Evolutionary conservation across 2,329 filamentous ascomycete genomes (phyloP).

Genomic region (Juglanconis sp.): DNA sequence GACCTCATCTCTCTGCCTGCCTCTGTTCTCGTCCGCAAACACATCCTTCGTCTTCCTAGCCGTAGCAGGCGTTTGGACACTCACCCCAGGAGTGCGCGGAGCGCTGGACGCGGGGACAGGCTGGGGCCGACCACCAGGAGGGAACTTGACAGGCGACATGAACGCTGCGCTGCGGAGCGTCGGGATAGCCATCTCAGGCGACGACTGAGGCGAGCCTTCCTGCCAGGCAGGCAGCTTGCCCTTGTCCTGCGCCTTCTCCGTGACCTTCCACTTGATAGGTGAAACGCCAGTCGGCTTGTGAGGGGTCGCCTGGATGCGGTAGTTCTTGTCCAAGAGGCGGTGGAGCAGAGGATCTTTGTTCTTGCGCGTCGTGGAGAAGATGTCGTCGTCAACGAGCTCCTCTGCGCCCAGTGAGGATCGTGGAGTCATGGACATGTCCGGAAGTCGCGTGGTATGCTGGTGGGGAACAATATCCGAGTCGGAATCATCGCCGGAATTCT

Average conservation of each 20-base stretch:
- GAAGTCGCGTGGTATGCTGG: slow-evolving; percentile 52
- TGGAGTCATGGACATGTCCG: slow-evolving; percentile 63
- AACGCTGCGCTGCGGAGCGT: slow-evolving; percentile 84
- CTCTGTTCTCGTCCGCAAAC: slow-evolving; percentile 33
- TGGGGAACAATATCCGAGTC: slow-evolving; percentile 47
- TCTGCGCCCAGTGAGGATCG: slow-evolving; percentile 50
- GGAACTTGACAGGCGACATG: slow-evolving; percentile 61
- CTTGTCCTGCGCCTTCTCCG: slow-evolving; percentile 28
- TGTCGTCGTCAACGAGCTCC: slow-evolving; percentile 24
- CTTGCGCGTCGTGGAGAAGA: slow-evolving; percentile 24
- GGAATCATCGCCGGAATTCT: slow-evolving; percentile 25
- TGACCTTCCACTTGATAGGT: slow-evolving; percentile 40
- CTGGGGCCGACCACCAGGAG: slow-evolving; percentile 23
- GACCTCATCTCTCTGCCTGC: slow-evolving; percentile 42
- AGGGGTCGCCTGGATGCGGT: slow-evolving; percentile 88
- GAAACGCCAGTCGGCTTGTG: slow-evolving; percentile 54
- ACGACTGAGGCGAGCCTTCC: slow-evolving; percentile 61
- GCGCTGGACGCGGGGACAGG: slow-evolving; percentile 36
- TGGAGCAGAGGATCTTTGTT: slow-evolving; percentile 79
- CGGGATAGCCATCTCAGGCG: slow-evolving; percentile 75
- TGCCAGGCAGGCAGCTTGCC: slow-evolving; percentile 42
- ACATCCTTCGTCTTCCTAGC: slow-evolving; percentile 49
- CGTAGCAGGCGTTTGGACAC: slow-evolving; percentile 73
- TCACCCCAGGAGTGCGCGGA: slow-evolving; percentile 76
- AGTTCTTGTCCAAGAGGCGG: slow-evolving; percentile 91